Conservation (phyloP, 306 rosid genomes). For the Bauhinia variegata region DNA sequence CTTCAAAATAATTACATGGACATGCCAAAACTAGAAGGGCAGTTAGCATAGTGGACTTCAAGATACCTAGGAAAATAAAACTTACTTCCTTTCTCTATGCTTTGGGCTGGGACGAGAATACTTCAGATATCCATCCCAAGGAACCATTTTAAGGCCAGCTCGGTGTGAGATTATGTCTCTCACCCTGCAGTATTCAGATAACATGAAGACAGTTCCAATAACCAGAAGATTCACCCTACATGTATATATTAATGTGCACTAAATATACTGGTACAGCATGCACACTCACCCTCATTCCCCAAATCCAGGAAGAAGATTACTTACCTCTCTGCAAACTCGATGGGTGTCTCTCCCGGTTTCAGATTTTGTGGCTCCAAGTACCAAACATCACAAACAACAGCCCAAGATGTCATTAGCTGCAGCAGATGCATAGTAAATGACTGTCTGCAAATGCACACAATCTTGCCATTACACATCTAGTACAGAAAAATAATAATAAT, state of each 20-base stretch:
- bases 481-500: constrained; percentile 11
- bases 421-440: constrained; percentile 83
- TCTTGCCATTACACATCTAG: constrained; percentile 3
- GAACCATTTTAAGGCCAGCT: constrained; percentile 84
- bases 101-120: constrained; percentile 86
- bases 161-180: constrained; percentile 72
- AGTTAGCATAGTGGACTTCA: not conserved
- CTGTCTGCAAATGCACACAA: constrained; percentile 61
- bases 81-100: constrained; percentile 70
- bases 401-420: constrained; percentile 94
- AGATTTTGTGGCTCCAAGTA: constrained; percentile 78
- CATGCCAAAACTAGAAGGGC: not conserved
- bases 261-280: not conserved
- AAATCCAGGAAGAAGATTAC: not conserved
- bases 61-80: constrained; percentile 3
- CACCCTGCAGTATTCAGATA: constrained; percentile 53
- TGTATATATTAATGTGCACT: not conserved
- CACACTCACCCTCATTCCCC: not conserved
- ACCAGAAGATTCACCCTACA: constrained; percentile 1
- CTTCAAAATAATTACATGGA: constrained; percentile 22
- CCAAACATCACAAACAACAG: constrained; percentile 94
- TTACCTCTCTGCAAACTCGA: constrained; percentile 89
- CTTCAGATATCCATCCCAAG: constrained; percentile 93
- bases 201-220: constrained; percentile 10
- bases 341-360: constrained; percentile 77